These are phyloP conservation scores for Coemansia sp. DNA, from an alignment of 192 early-diverging fungal species.

Conservation along the genomic window DNA sequence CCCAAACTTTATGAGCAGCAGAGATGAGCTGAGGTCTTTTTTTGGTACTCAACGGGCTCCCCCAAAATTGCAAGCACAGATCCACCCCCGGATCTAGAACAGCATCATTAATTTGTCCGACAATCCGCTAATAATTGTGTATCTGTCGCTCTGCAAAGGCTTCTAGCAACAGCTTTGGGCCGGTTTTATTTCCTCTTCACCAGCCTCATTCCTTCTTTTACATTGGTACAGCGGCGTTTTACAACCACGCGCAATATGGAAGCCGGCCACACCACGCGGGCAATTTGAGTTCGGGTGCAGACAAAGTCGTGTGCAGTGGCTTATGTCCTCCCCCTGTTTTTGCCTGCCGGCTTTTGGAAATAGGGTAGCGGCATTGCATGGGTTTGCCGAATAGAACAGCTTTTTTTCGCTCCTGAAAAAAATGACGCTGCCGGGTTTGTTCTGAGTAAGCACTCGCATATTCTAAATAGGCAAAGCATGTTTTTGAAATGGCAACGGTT, in stretches of 20 bases:
- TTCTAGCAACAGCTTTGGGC: too few species aligned
- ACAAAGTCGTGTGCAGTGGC: not conserved
- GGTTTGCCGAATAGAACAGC: not conserved
- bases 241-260: not conserved
- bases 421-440: too few species aligned
- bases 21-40: conserved; percentile 4
- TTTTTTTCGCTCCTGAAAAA: too few species aligned
- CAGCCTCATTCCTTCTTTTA: not conserved
- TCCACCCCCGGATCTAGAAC: not conserved
- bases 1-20: not conserved
- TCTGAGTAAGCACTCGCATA: not conserved
- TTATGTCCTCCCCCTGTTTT: not conserved
- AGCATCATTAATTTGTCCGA: not conserved
- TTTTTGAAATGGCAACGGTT: not conserved
- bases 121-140: too few species aligned
- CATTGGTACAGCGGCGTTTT: not conserved
- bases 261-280: not conserved
- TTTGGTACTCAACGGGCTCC: not conserved
- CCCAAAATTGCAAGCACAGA: not conserved
- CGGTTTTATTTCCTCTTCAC: too few species aligned
- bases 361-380: not conserved
- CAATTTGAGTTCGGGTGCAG: not conserved
- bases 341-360: not conserved
- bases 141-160: too few species aligned
- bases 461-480: conserved; percentile 1